These are phyloP conservation scores for Eucalyptus pumila DNA, from an alignment of 345 rosid genomes.

Conservation along the genomic window DNA sequence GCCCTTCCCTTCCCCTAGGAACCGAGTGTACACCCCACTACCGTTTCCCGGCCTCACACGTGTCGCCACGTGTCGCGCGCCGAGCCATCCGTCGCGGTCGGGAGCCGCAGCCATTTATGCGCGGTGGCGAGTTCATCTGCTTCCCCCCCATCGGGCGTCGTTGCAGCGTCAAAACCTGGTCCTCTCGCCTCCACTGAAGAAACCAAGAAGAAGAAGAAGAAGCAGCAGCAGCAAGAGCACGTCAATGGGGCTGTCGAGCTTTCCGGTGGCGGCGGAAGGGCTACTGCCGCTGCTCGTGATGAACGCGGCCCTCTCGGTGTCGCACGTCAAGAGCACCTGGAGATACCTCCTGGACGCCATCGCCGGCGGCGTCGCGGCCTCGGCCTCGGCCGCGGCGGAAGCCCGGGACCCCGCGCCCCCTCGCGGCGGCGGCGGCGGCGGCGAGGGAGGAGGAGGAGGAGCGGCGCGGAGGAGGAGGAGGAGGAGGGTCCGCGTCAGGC, in stretches of 20 bases:
- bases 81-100: neutral
- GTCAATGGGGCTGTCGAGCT: neutral
- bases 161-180: neutral
- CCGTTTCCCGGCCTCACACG: neutral
- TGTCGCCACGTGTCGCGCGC: neutral
- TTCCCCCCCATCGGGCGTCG: neutral
- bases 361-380: neutral
- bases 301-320: neutral
- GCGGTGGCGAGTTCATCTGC: neutral
- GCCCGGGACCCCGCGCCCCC: neutral
- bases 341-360: neutral
- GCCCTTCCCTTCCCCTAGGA: neutral
- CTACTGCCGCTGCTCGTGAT: neutral
- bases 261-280: neutral
- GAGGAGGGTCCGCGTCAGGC: neutral
- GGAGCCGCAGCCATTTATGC: neutral
- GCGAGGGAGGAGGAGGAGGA: neutral
- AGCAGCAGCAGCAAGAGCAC: too few species aligned
- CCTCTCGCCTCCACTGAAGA: neutral
- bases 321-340: neutral
- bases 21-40: neutral
- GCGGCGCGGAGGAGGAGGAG: neutral
- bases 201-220: neutral
- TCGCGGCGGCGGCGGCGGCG: neutral
- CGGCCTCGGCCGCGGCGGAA: neutral